Evolutionary conservation across 805 yeast species (phyloP).

Genomic region (Danielia oregonensis): DNA sequence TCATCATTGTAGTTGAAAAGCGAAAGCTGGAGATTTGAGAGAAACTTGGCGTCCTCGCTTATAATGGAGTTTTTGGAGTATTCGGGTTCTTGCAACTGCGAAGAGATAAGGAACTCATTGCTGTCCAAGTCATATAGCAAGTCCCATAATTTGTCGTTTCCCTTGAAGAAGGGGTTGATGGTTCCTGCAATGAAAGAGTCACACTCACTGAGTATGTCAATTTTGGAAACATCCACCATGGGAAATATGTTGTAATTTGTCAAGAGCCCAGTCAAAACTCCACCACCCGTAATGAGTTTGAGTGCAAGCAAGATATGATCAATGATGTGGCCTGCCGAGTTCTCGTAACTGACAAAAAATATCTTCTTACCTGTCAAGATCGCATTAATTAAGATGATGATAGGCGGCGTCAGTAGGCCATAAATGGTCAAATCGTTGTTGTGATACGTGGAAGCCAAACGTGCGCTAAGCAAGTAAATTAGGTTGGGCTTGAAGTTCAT

Average conservation of each 20-base stretch:
- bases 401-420: conserved; percentile 51
- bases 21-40: conserved; percentile 39
- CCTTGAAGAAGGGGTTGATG: conserved; percentile 60
- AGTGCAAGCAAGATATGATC: conserved; percentile 35
- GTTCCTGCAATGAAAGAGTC: conserved; percentile 58
- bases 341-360: conserved; percentile 37
- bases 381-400: conserved; percentile 33
- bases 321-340: conserved; percentile 41
- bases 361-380: conserved; percentile 37
- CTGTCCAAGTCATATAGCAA: conserved; percentile 57
- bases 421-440: conserved; percentile 50
- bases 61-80: conserved; percentile 34
- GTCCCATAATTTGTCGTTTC: conserved; percentile 55
- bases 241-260: conserved; percentile 48
- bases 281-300: conserved; percentile 41
- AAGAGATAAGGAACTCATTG: conserved; percentile 36
- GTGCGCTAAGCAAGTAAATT: conserved; percentile 31
- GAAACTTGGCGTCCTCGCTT: conserved; percentile 42
- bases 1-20: conserved; percentile 45
- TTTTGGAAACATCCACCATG: conserved; percentile 56
- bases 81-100: conserved; percentile 18
- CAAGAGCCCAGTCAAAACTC: conserved; percentile 40
- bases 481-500: conserved; percentile 37
- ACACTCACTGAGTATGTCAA: conserved; percentile 44
- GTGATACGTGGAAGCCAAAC: conserved; percentile 29